Conservation (phyloP, 345 rosid genomes). For the Euphorbia tirucalli region DNA sequence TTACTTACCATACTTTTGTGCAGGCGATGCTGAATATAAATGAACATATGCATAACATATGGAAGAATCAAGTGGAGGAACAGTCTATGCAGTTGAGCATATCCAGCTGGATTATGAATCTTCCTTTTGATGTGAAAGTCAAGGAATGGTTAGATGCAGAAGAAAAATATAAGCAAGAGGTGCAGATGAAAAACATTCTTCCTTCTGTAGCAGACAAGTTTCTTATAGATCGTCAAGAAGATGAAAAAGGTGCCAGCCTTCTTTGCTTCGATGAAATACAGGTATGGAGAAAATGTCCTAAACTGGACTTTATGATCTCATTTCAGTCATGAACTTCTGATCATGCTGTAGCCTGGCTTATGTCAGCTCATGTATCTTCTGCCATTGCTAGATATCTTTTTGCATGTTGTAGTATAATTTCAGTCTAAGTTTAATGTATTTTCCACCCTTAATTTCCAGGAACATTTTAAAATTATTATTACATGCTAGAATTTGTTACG, state of each 20-base stretch:
- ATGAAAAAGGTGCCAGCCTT: constrained; percentile 68
- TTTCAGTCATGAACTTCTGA: background rate
- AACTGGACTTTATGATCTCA: constrained; percentile 6
- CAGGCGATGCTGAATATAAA: constrained; percentile 95
- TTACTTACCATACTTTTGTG: constrained; percentile 7
- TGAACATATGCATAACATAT: constrained; percentile 79
- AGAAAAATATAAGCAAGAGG: constrained; percentile 78
- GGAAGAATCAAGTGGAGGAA: constrained; percentile 75
- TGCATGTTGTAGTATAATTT: constrained; percentile 7
- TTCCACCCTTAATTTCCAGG: background rate
- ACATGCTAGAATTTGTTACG: background rate
- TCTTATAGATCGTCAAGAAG: constrained; percentile 55
- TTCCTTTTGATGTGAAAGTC: constrained; percentile 76
- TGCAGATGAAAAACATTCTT: constrained; percentile 81
- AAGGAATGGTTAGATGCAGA: constrained; percentile 92
- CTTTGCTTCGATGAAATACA: constrained; percentile 97
- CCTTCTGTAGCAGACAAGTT: constrained; percentile 87
- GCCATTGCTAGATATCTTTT: background rate
- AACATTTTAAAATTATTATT: background rate
- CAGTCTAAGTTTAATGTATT: background rate
- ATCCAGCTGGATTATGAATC: constrained; percentile 80
- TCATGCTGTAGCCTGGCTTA: constrained; percentile 4
- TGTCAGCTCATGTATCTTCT: background rate
- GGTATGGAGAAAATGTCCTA: constrained; percentile 34
- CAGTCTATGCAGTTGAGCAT: constrained; percentile 54